These are phyloP conservation scores for Aureobasidium sp. DNA, from an alignment of 2,329 filamentous ascomycete genomes.

Conservation along the genomic window DNA sequence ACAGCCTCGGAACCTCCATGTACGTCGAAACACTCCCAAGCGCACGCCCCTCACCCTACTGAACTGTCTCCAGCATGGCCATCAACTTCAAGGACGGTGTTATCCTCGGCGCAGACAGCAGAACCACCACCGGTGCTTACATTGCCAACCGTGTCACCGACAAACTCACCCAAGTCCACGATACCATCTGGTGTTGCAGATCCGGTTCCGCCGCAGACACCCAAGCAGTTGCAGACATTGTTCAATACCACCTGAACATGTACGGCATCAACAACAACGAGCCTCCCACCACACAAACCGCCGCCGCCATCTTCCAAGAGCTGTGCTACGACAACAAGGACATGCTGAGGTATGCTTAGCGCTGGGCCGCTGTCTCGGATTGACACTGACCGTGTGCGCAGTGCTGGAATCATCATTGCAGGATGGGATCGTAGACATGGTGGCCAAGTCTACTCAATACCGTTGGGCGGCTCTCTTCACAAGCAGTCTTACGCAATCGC, in stretches of 20 bases:
- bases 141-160: conserved; percentile 99
- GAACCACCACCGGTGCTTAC: conserved; percentile 95
- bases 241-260: conserved; percentile 90
- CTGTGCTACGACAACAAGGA: conserved; percentile 98
- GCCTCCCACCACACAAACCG: conserved; percentile 86
- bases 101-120: conserved; percentile 93
- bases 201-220: conserved; percentile 96
- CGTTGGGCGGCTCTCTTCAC: conserved; percentile 90
- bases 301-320: conserved; percentile 94
- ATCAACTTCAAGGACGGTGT: conserved; percentile 98
- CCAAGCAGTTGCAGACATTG: conserved; percentile 95
- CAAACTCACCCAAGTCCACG: conserved; percentile 96
- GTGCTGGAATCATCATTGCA: conserved; percentile 96
- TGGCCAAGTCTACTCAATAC: conserved; percentile 95
- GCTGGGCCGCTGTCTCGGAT: neutral
- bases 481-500: conserved; percentile 95
- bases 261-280: conserved; percentile 87
- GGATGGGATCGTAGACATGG: conserved; percentile 93
- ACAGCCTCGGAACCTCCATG: conserved; percentile 93
- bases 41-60: conserved; percentile 20
- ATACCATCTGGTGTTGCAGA: conserved; percentile 99
- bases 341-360: conserved; percentile 60
- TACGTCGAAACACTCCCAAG: conserved; percentile 39
- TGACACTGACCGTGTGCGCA: conserved; percentile 30
- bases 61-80: conserved; percentile 63